Percentiles rank a stretch among this genome's conserved stretches.
phyloP scores from a whole-genome alignment of 495 filamentous ascomycete species.

The Bombardia bombarda region DNA sequence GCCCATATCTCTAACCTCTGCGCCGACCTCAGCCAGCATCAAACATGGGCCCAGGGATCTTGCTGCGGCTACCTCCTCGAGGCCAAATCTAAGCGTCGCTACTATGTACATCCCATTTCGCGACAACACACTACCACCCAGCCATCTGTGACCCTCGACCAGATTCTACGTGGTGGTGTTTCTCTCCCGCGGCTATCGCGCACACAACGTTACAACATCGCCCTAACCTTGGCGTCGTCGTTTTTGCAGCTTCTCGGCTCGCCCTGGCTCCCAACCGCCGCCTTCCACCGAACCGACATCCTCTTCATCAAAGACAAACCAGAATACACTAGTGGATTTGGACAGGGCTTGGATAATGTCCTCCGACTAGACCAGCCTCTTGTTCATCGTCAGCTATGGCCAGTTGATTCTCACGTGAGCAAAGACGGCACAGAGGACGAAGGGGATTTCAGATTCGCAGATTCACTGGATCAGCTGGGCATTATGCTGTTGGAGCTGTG shows the following conservation, averaged over 20 bases:
- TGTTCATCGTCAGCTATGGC: neutral
- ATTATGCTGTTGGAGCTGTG: conserved; percentile 34
- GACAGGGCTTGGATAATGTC: neutral
- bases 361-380: neutral
- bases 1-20: neutral
- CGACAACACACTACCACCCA: neutral
- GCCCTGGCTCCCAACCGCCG: conserved; percentile 7
- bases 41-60: neutral
- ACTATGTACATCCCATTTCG: conserved; percentile 11
- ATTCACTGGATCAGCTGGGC: conserved; percentile 1
- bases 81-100: conserved; percentile 1
- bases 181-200: conserved; percentile 1
- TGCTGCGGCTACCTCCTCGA: conserved; percentile 8
- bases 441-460: neutral
- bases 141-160: conserved; percentile 7
- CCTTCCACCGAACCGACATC: neutral
- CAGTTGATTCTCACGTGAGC: too few relatives aligned
- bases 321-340: too few relatives aligned
- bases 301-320: conserved; percentile 10
- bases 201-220: conserved; percentile 5
- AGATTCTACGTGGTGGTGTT: conserved; percentile 6
- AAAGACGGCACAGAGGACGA: neutral
- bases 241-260: conserved; percentile 14
- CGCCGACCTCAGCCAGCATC: neutral
- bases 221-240: conserved; percentile 13